These are phyloP conservation scores for Naumovozyma baii DNA, from an alignment of 805 yeast genomes.

Conservation along the genomic window DNA sequence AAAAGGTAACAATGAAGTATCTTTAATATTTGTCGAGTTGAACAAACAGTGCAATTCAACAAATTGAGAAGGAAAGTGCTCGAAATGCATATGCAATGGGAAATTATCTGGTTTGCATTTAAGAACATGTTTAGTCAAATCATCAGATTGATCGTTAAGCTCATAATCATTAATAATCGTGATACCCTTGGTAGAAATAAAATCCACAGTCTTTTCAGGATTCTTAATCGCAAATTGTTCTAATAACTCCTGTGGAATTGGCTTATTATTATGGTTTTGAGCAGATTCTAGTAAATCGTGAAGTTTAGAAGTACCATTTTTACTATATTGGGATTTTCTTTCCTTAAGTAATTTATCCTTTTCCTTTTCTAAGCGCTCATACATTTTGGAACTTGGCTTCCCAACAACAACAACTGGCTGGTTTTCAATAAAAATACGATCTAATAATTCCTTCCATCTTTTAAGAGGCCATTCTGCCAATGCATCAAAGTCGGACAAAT, in stretches of 20 bases:
- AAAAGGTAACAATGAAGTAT: slow-evolving; percentile 47
- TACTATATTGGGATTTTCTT: slow-evolving; percentile 46
- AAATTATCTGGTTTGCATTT: slow-evolving; percentile 36
- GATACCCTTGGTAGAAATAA: slow-evolving; percentile 60
- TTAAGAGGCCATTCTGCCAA: slow-evolving; percentile 51
- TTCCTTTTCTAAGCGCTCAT: slow-evolving; percentile 41
- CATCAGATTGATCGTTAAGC: slow-evolving; percentile 8
- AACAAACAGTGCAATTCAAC: slow-evolving; percentile 55
- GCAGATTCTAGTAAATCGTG: slow-evolving; percentile 50
- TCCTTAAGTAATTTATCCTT: slow-evolving; percentile 40
- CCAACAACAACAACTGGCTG: slow-evolving; percentile 60
- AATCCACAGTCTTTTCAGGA: slow-evolving; percentile 55
- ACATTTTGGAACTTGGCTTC: slow-evolving; percentile 51
- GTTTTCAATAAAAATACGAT: slow-evolving; percentile 47
- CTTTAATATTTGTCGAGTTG: slow-evolving; percentile 43
- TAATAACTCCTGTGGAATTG: slow-evolving; percentile 63
- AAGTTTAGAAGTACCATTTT: slow-evolving; percentile 47
- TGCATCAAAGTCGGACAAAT: slow-evolving; percentile 44
- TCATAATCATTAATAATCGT: slow-evolving; percentile 35
- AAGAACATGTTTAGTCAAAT: slow-evolving; percentile 21
- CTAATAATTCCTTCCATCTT: slow-evolving; percentile 56
- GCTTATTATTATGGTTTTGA: slow-evolving; percentile 54
- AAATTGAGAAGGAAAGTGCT: slow-evolving; percentile 71
- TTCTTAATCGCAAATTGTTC: slow-evolving; percentile 60
- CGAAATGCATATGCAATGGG: slow-evolving; percentile 68